These are phyloP conservation scores for Lathyrus aphaca DNA, from an alignment of 306 rosid genomes.

Conservation along the genomic window DNA sequence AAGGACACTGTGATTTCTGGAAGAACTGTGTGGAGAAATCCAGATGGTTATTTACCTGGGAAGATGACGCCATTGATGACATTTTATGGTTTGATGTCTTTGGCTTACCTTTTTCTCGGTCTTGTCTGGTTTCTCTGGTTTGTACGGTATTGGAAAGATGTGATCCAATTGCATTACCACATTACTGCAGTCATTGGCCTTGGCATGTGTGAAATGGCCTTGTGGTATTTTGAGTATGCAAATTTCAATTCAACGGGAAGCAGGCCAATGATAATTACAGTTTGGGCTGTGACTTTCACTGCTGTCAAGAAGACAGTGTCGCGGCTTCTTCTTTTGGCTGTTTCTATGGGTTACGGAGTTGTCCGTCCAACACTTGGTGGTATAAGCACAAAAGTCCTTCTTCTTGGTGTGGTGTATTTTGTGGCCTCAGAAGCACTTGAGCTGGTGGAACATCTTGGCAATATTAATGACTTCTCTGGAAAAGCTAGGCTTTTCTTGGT, in stretches of 20 bases:
- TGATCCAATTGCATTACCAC: conserved; percentile 73
- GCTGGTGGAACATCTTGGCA: conserved; percentile 79
- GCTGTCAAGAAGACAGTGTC: conserved; percentile 73
- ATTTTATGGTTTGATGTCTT: conserved; percentile 70
- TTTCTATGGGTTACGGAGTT: conserved; percentile 76
- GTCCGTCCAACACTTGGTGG: conserved; percentile 73
- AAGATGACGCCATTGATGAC: conserved; percentile 75
- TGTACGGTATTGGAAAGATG: conserved; percentile 66
- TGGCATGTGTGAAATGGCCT: conserved; percentile 84
- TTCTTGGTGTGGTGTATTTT: conserved; percentile 66
- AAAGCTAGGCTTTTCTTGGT: conserved; percentile 66
- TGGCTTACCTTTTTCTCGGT: conserved; percentile 69
- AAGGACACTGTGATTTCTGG: conserved; percentile 60
- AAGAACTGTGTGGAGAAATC: conserved; percentile 80
- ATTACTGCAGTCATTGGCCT: conserved; percentile 75
- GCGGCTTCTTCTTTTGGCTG: conserved; percentile 71
- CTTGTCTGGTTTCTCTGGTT: conserved; percentile 72
- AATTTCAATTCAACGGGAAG: conserved; percentile 73
- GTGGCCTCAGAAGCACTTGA: conserved; percentile 75
- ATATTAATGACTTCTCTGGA: conserved; percentile 73
- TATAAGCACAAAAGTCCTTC: conserved; percentile 58
- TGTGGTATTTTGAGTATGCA: conserved; percentile 76
- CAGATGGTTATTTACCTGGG: conserved; percentile 76
- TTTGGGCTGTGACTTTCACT: conserved; percentile 69
- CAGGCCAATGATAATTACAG: conserved; percentile 72